These are phyloP conservation scores for Ogataea saltuana DNA, from an alignment of 805 yeast genomes.

Conservation along the genomic window DNA sequence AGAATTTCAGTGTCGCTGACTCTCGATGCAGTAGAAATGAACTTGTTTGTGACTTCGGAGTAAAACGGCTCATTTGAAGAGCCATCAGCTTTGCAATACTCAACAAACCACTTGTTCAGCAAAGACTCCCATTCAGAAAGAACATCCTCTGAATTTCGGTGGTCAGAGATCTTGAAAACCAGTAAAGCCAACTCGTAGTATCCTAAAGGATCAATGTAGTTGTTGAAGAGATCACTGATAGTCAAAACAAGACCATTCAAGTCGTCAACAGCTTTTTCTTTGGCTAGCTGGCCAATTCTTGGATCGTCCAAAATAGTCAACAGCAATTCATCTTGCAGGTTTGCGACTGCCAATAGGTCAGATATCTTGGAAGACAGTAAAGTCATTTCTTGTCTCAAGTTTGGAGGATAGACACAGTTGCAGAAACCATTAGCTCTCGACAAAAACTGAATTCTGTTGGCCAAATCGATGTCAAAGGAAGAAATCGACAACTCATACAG, in stretches of 20 bases:
- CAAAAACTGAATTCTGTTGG: slow-evolving; percentile 79
- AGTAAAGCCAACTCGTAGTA: slow-evolving; percentile 79
- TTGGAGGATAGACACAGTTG: slow-evolving; percentile 78
- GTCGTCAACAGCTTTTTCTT: slow-evolving; percentile 49
- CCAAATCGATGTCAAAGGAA: slow-evolving; percentile 64
- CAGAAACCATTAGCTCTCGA: slow-evolving; percentile 94
- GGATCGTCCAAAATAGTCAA: slow-evolving; percentile 50
- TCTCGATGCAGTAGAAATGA: slow-evolving; percentile 54
- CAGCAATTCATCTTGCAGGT: slow-evolving; percentile 71
- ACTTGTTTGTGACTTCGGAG: slow-evolving; percentile 39
- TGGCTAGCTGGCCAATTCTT: slow-evolving; percentile 50
- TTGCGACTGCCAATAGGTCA: slow-evolving; percentile 84
- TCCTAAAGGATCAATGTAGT: slow-evolving; percentile 82
- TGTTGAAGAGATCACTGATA: slow-evolving; percentile 79
- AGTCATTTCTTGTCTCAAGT: slow-evolving; percentile 72
- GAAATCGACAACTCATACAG: slow-evolving; percentile 73
- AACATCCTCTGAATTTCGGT: slow-evolving; percentile 81
- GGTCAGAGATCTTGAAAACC: slow-evolving; percentile 81
- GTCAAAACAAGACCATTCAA: slow-evolving; percentile 67
- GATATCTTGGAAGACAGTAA: slow-evolving; percentile 67
- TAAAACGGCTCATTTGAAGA: slow-evolving; percentile 40
- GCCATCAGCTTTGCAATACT: slow-evolving; percentile 28
- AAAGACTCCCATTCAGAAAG: slow-evolving; percentile 76
- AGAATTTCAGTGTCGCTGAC: slow-evolving; percentile 70
- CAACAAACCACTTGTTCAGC: slow-evolving; percentile 50